Conservation (phyloP, 495 filamentous ascomycete species). For the Neurospora intermedia region DNA sequence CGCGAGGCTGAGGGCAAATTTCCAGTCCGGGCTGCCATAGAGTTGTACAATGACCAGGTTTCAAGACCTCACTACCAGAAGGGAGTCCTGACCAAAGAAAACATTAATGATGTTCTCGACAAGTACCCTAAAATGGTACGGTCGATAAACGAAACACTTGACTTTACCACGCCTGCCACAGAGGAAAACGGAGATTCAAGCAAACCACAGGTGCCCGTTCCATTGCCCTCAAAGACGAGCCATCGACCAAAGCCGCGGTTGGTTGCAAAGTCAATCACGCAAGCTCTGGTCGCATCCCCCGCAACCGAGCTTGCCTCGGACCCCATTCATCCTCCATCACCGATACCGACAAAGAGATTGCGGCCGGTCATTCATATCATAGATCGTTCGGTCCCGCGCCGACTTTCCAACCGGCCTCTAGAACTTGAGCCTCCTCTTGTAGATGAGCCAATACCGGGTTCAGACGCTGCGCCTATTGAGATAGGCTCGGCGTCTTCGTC, state of each 20-base stretch:
- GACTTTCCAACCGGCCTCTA: neutral
- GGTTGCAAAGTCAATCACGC: neutral
- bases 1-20: constrained; percentile 5
- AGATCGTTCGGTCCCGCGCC: neutral
- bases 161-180: neutral
- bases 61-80: constrained; percentile 26
- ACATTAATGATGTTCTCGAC: constrained; percentile 18
- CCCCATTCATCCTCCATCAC: neutral
- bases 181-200: neutral
- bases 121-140: constrained; percentile 11
- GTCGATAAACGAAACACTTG: neutral
- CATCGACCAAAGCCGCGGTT: neutral
- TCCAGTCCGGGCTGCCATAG: constrained; percentile 21
- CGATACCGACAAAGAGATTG: neutral
- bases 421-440: neutral
- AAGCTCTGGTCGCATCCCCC: neutral
- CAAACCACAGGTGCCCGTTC: neutral
- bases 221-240: neutral
- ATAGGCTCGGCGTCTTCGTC: neutral
- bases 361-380: neutral
- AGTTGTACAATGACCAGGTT: constrained; percentile 37
- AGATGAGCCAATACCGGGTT: neutral
- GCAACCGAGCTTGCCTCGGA: neutral
- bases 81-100: constrained; percentile 26
- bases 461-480: neutral